Base-by-base conservation (phyloP, 2,329 filamentous ascomycete species). In the Ceratocystis colombiana region DNA sequence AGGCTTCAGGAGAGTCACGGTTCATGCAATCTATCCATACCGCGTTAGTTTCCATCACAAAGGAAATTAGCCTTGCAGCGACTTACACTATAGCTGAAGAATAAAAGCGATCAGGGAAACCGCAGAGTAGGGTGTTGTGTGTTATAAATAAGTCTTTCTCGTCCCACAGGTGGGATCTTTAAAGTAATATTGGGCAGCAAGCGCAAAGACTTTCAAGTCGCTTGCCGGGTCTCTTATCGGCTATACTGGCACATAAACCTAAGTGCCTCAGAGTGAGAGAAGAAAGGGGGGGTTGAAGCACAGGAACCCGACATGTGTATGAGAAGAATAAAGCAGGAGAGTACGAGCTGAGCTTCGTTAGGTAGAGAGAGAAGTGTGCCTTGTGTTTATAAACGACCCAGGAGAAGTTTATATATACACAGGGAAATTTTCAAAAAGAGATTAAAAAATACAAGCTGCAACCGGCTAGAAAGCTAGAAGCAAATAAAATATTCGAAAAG, bases 131-230 rank as follows among this genome's bases (percentile, higher is more conserved):
- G 20, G 30, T 45, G 50, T 12, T 46, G n/a, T 12, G 55, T 45
- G 25, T 66, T 62, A 62, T 45, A 5, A 28, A 15, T 48, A 73
- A 81, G 82, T 84, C 82, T 84, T 84, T 84, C 81, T 74, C 76
- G 75, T 78, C 77, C 74, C 78, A 76, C 61, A 66, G 62, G 67
- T 71, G 48, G 28, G 55, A 59, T n/a, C 55, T 59, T 59, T 59
- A 59, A 59, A 59, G 25, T 17, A 5, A 3, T 17, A 59, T 59
- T 25, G n/a, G 72, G 71, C 71, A 83, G 80, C 82, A 84, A 84
- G 81, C 82, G 82, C 82, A 85, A 85, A 85, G 82, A 84, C 82
- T 82, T 72, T 75, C 71, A 84, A 85, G 82, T 85, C 82, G 82
- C 82, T 76, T 81, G 82, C 81, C 75, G 76, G 70, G 72, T 66